Base-by-base conservation (phyloP, 352 stramenopile genomes). In the Globisporangium nunn region DNA sequence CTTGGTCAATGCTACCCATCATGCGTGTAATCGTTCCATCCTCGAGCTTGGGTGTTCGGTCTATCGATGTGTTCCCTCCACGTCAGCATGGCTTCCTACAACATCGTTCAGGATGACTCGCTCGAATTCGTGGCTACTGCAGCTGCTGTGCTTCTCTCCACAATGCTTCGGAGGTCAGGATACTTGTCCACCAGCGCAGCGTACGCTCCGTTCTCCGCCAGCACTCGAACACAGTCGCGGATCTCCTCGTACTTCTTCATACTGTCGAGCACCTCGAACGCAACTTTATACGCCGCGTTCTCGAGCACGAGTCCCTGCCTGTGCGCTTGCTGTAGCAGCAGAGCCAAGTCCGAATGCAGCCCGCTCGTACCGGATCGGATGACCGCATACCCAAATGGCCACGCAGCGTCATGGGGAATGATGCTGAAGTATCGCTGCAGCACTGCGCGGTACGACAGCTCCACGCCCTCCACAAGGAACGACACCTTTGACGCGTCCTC, bases 371-470 rank as follows among this genome's bases (percentile, higher is more conserved):
- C 76, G 31, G 74, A 74, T 3, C 79, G 79, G 41, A 87, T 68
- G 41, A 89, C 70, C 31, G 77, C 77, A 35, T 63, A 62, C 39
- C 64, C 60, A 1, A 89, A 45, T n/a, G 75, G 86, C 72, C 72
- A 85, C 52, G 67, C 62, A 18, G 83, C 58, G 28, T 85, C 68
- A 46, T 73, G 71, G 15, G 61, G 61, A 17, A 89, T 56, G 29
- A 89, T 71, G 46, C 63, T 46, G 28, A 64, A 61, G 54, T 87
- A 89, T n/a, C 65, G 67, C 51, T 74, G 48, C 48, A 89, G 49
- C n/a, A 89, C 73, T 0, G 69, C 63, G 31, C 73, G 62, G 63
- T 72, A 87, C 52, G 79, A 86, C 12, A 89, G 60, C 53, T 83
- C 56, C 52, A 75, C 59, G 28, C 62, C 78, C 5, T 82, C 62